Evolutionary conservation across 768 basidiomycete species (phyloP).

Genomic region (Kwoniella europaea): DNA sequence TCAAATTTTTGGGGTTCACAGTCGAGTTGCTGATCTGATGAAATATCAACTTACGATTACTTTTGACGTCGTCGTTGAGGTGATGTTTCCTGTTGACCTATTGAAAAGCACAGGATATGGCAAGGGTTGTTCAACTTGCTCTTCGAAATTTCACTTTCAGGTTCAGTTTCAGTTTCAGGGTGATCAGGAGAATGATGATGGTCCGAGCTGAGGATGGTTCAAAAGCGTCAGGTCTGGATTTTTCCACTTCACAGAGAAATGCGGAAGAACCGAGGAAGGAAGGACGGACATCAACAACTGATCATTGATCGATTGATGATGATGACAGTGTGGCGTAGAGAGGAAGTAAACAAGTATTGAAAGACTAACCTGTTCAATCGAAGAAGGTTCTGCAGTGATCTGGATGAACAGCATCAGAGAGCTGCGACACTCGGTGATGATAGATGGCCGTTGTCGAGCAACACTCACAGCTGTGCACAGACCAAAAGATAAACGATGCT

Average conservation of each 20-base stretch:
- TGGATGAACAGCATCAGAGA: background rate
- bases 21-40: background rate
- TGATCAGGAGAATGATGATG: background rate
- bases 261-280: background rate
- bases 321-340: background rate
- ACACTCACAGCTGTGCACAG: background rate
- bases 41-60: conserved; percentile 7
- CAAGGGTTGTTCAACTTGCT: background rate
- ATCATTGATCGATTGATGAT: background rate
- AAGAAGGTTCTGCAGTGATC: background rate
- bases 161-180: background rate
- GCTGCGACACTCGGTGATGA: background rate
- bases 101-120: background rate
- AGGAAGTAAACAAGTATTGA: background rate
- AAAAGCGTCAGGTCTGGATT: background rate
- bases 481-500: background rate
- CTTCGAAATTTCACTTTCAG: background rate
- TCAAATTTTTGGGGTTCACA: conserved; percentile 2
- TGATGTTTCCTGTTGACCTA: background rate
- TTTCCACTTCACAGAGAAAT: background rate
- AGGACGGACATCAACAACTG: background rate
- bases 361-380: conserved; percentile 2
- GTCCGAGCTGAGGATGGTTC: conserved; percentile 3
- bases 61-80: background rate
- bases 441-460: background rate